Evolutionary conservation across 1,139 yeast species (phyloP).

Genomic region (Blastobotrys elegans): DNA sequence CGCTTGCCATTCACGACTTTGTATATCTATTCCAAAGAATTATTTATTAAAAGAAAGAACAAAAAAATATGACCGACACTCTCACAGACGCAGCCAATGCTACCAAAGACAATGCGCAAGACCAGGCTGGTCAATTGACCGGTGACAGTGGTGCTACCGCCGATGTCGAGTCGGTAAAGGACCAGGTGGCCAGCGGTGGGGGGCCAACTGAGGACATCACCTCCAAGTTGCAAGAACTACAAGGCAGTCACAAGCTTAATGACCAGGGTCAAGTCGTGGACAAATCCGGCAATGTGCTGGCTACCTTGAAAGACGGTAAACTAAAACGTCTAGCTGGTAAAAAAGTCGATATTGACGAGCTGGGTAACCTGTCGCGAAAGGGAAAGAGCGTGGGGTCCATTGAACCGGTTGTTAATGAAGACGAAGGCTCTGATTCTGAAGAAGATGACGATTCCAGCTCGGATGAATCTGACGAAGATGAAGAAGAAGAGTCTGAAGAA

Average conservation of each 20-base stretch:
- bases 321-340: neutral
- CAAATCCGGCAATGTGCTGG: neutral
- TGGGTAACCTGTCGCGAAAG: neutral
- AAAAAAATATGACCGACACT: neutral
- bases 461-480: neutral
- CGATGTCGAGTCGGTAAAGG: neutral
- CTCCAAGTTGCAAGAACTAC: neutral
- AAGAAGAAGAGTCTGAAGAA: slow-evolving; percentile 4
- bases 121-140: neutral
- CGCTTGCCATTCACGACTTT: too few species aligned
- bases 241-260: neutral
- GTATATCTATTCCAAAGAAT: too few species aligned
- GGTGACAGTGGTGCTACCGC: neutral
- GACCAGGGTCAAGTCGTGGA: neutral
- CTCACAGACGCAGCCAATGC: neutral
- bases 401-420: neutral
- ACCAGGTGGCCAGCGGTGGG: neutral
- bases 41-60: neutral
- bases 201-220: neutral
- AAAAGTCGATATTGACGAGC: neutral
- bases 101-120: neutral
- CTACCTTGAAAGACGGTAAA: neutral
- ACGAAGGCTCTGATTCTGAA: neutral
- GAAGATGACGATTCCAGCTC: neutral
- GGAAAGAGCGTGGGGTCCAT: too few species aligned